These are phyloP conservation scores for Smallanthus sonchifolius DNA, from an alignment of 129 eudicot genomes.

Conservation along the genomic window DNA sequence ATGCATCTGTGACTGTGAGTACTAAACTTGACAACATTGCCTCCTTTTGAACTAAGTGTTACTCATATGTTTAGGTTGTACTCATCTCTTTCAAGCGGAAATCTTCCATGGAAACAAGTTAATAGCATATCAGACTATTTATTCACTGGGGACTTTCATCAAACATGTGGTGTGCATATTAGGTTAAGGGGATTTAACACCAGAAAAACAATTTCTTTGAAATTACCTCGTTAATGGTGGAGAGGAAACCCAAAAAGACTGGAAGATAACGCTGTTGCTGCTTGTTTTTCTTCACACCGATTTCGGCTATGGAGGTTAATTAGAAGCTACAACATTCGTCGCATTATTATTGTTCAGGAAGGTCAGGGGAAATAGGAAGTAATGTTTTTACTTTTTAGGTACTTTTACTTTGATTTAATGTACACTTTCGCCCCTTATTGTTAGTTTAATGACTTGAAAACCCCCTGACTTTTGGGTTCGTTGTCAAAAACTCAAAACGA, in stretches of 20 bases:
- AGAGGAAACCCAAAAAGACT: neutral
- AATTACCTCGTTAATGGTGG: constrained; percentile 4
- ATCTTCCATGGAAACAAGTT: neutral
- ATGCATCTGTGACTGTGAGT: neutral
- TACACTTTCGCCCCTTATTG: neutral
- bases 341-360: neutral
- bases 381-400: neutral
- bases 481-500: no score
- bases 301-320: neutral
- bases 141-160: constrained; percentile 19
- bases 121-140: neutral
- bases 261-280: neutral
- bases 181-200: neutral
- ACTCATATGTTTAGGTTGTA: neutral
- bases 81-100: neutral
- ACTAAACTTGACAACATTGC: neutral
- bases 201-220: neutral
- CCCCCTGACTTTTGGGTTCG: neutral
- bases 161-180: constrained; percentile 2
- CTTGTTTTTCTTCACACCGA: neutral
- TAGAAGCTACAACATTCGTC: neutral
- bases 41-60: neutral
- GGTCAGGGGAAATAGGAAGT: neutral
- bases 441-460: neutral
- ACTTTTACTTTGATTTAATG: neutral